A percentile compares a stretch with the other conserved stretches of the same genome.
These are phyloP conservation scores for Lactifluus piperatus DNA, from an alignment of 768 basidiomycete species.

Conservation along the genomic window DNA sequence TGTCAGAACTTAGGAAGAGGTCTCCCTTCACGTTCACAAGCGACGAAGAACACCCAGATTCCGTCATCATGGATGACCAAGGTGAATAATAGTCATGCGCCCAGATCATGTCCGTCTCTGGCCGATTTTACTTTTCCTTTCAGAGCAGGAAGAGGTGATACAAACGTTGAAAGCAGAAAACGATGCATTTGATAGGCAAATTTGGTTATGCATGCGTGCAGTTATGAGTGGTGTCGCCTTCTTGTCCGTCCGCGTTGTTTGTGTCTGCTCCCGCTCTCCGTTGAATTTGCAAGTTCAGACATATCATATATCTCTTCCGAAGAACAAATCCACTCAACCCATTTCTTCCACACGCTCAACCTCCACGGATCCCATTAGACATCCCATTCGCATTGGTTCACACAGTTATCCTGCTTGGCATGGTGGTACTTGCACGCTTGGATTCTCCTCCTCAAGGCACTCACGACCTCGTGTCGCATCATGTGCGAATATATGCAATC, in stretches of 20 bases:
- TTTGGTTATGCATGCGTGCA: slow-evolving; percentile 33
- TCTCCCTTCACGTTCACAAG: background rate
- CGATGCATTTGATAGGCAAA: slow-evolving; percentile 34
- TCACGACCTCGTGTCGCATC: background rate
- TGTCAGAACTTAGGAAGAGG: slow-evolving; percentile 9
- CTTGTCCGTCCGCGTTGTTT: slow-evolving; percentile 12
- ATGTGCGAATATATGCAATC: slow-evolving; percentile 26
- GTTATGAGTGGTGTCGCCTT: background rate
- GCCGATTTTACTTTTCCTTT: background rate
- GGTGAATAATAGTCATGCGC: background rate
- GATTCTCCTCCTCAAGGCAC: background rate
- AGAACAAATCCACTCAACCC: slow-evolving; percentile 39
- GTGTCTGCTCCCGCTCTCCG: background rate
- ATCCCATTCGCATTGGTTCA: slow-evolving; percentile 21
- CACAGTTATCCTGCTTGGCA: slow-evolving; percentile 3
- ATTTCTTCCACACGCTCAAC: slow-evolving; percentile 28
- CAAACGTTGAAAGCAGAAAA: slow-evolving; percentile 39
- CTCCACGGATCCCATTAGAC: slow-evolving; percentile 10
- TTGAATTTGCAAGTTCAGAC: slow-evolving; percentile 12
- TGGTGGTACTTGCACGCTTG: background rate
- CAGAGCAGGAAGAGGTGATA: slow-evolving; percentile 58
- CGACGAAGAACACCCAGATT: background rate
- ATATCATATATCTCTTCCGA: slow-evolving; percentile 32
- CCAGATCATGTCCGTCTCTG: background rate
- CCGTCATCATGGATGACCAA: slow-evolving; percentile 9